Evolutionary conservation across 2,329 filamentous ascomycete species (phyloP), one percentile per base, ranked within the genome.

Genomic region (Ophiostoma ips): DNA sequence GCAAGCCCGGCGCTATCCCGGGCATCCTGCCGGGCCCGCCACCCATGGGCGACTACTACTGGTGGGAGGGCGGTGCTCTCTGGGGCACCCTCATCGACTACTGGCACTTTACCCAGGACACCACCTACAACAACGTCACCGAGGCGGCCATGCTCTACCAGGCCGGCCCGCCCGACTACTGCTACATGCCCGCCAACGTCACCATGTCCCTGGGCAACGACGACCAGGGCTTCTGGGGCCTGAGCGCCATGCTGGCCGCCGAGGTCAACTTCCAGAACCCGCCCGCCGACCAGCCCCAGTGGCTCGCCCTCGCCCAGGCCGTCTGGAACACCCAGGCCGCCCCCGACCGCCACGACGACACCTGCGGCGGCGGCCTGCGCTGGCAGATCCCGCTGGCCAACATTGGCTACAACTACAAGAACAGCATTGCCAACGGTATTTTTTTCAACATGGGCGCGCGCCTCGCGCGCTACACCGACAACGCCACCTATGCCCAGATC

Each of bases 381-480:
- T 90, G 85, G 85, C 87, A 94, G 66, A 87, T 94, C 46, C 90
- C 85, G 61, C 71, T 77, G 1, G 87, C 85, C 68, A 92, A 94
- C 61, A 79, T 75, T 38, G 88, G 87, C 13, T 94, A 83, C 63
- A 70, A 76, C 56, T 85, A 85, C 69, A 87, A 76, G 59, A 75
- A 75, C 54, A 64, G 68, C n/a, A 66, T 72, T 10, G 67, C 70
- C 8, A 75, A 73, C 53, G 71, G 66, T 13, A 67, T 68, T 54
- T 72, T 75, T 58, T 73, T 76, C 62, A 72, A 74, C 52, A 59
- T 75, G 24, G 69, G 67, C 15, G 71, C 81, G 5, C 75, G 81
- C 2, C 69, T 86, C 2, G 79, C 77, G 0, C 69, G 74, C 4
- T 92, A 87, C 62, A 94, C 87, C 0, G 77, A 78, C 15, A 90